Base-by-base conservation (phyloP, 2,329 filamentous ascomycete genomes). In the Cladophialophora yegresii region DNA sequence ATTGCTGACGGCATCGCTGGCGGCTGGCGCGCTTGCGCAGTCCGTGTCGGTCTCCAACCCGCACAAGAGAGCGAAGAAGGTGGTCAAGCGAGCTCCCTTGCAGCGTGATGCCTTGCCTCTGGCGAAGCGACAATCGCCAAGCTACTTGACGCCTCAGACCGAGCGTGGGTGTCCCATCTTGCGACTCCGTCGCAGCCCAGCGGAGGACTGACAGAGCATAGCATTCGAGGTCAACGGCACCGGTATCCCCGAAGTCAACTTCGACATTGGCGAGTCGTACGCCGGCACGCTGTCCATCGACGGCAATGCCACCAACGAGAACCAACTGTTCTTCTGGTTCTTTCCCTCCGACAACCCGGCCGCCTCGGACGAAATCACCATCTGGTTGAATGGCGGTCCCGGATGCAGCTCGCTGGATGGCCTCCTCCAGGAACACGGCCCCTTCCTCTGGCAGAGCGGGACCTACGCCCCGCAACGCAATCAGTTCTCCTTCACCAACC, bases 401-500 rank as follows among this genome's bases (percentile, higher is more conserved):
- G 81, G 82, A 16, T 83, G 81, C 68, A 81, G 76, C 33, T 89
- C 87, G 1, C 80, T 91, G 6, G 83, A 87, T 69, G 89, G 89
- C 7, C 79, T 93, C 1, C 74, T 93, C 9, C 89, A 91, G 57
- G 90, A 93, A 71, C 55, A 68, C 33, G 66, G 68, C 28, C 66
- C 0, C 0, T 89, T 91, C 71, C 63, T 83, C 4, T 91, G 88
- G 88, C 84, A 89, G 72, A 81, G 85, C 12, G 91, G 91, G 36
- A 93, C 89, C 0, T 84, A 81, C 61, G 80, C 81, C 20, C 89
- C 89, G 0, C 80, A 86, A 0, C 69, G 63, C 36, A 74, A 74
- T 43, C 69, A 72, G 33, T 74, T 71, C 63, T 69, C 71, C 16
- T 74, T 69, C 55, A 61, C 51, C 8, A 73, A 74, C 56, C 53